Base-by-base conservation (phyloP, 768 basidiomycete species). In the Chalciporus sphaerocephalus region DNA sequence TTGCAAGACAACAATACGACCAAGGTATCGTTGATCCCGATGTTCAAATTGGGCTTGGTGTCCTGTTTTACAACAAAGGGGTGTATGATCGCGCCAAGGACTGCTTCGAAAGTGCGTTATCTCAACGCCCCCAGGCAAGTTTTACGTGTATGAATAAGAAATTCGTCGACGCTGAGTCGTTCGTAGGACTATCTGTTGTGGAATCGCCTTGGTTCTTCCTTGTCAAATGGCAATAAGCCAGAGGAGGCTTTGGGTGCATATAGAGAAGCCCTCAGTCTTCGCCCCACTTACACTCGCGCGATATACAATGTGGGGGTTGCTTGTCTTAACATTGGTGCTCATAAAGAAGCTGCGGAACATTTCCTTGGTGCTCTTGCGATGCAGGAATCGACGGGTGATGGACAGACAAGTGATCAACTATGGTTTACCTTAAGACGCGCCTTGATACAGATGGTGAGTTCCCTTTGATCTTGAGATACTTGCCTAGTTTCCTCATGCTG, bases 251-350 rank as follows among this genome's bases (percentile, higher is more conserved):
- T 92, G 8, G 87, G 86, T 13, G 88, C 86, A 12, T 96, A 99
- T 63, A 77, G 88, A 48, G 83, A 93, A 62, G 96, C 96, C 0
- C 74, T 99, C 20, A 84, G 82, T 57, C 70, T 97, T 38, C 80
- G 92, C 30, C 96, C 96, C 21, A 94, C 92, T 0, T 99, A 96
- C 64, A 98, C 96, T 1, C 83, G 96, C 10, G 96, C 94, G 9
- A 90, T 97, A 18, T 97, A 95, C 62, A 99, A 99, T 58, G 90
- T 99, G 27, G 96, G 94, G 35, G 96, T 99, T 21, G 93, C 94
- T 17, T 99, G 93, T 60, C 68, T 99, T 50, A 99, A 99, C 62
- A 95, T 98, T 41, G 94, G 93, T 8, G 92, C 92, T 8, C 79
- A 89, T 65, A 85, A 89, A 60, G 96, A 99, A 69, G 94, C 96